Conservation (phyloP, 2,329 filamentous ascomycete genomes). For the Diplodia corticola region DNA sequence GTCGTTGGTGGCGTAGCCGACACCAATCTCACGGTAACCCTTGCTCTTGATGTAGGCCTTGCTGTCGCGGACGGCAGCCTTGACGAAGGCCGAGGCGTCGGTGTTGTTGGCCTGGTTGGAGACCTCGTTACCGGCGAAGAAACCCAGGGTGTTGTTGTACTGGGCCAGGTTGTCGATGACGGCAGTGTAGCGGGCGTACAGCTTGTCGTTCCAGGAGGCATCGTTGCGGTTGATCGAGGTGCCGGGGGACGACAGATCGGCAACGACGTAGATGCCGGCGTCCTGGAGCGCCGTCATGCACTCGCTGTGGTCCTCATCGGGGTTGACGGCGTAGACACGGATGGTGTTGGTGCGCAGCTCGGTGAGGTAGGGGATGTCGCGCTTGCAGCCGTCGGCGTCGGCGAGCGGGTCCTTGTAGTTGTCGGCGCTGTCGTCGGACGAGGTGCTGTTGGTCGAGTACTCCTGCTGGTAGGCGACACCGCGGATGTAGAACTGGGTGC, state of each 20-base stretch:
- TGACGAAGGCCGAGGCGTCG: constrained; percentile 86
- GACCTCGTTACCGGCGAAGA: constrained; percentile 99
- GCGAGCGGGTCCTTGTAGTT: constrained; percentile 82
- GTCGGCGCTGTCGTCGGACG: constrained; percentile 59
- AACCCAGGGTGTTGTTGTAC: constrained; percentile 91
- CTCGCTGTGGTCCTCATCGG: constrained; percentile 70
- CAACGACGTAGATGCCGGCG: constrained; percentile 91
- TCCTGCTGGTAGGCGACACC: constrained; percentile 96
- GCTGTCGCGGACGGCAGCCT: constrained; percentile 93
- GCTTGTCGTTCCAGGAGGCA: constrained; percentile 74
- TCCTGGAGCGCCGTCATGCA: constrained; percentile 84
- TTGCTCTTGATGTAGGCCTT: constrained; percentile 89
- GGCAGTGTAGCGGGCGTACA: constrained; percentile 77
- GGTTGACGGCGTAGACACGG: constrained; percentile 91
- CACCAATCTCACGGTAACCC: constrained; percentile 75
- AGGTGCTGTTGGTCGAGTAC: constrained; percentile 52
- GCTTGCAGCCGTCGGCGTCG: constrained; percentile 69
- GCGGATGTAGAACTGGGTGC: constrained; percentile 74
- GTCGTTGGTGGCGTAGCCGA: constrained; percentile 96
- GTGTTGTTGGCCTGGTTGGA: constrained; percentile 89
- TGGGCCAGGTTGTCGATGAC: constrained; percentile 80
- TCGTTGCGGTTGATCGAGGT: constrained; percentile 81
- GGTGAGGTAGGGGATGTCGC: constrained; percentile 79
- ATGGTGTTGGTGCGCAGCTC: constrained; percentile 87
- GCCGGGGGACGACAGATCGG: constrained; percentile 80